Conservation (phyloP, 176 grass and related monocot species). For the Hsuehochloa calcarea region DNA sequence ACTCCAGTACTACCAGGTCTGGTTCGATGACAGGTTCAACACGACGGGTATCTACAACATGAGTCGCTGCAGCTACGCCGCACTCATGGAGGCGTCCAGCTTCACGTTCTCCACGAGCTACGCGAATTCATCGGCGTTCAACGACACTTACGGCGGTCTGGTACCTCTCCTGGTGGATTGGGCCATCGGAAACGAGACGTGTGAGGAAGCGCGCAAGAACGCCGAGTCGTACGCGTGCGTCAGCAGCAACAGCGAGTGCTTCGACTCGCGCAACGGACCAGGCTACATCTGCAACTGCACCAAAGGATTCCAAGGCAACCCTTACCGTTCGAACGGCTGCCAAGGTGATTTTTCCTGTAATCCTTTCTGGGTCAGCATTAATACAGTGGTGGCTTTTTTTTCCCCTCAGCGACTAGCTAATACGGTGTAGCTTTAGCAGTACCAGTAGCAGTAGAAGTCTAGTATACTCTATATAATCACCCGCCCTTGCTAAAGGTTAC, state of each 20-base stretch:
- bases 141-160: neutral
- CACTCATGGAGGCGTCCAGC: neutral
- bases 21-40: neutral
- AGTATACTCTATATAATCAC: too few species aligned
- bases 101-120: neutral
- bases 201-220: neutral
- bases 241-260: neutral
- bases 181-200: neutral
- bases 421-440: too few species aligned
- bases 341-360: neutral
- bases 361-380: neutral
- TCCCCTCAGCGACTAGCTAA: too few species aligned
- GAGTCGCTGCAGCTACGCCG: constrained; percentile 27
- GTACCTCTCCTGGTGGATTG: constrained; percentile 25
- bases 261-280: neutral
- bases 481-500: too few species aligned
- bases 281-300: constrained; percentile 34
- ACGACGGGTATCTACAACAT: neutral
- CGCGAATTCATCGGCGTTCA: neutral
- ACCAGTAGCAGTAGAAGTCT: too few species aligned
- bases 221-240: neutral
- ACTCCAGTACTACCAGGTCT: neutral
- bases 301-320: neutral
- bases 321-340: neutral
- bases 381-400: too few species aligned